Evolutionary conservation across 2,329 filamentous ascomycete genomes (phyloP).

Genomic region (Alternaria sp.): DNA sequence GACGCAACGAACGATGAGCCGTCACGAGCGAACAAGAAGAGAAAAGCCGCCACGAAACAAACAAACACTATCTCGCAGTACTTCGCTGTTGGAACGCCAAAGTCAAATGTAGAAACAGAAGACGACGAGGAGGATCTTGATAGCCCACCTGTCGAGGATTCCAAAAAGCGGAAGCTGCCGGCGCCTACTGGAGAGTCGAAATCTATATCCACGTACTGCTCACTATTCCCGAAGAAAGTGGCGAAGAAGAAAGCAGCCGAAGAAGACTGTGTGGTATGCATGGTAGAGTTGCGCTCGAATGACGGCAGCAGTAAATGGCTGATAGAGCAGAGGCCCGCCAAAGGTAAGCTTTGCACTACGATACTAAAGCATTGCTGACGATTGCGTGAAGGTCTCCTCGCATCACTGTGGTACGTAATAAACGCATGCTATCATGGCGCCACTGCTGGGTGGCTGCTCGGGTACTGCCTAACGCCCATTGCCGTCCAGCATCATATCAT

Average conservation of each 20-base stretch:
- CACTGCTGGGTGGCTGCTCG: not conserved
- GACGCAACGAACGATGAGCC: conserved; percentile 23
- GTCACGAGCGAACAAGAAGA: conserved; percentile 27
- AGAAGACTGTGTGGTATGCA: conserved; percentile 43
- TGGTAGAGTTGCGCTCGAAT: conserved; percentile 28
- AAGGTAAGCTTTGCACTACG: conserved; percentile 28
- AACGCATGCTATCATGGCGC: not conserved
- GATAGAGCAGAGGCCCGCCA: conserved; percentile 46
- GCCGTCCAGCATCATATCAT: not conserved
- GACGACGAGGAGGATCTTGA: conserved; percentile 6
- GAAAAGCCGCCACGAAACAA: conserved; percentile 26
- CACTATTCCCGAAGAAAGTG: conserved; percentile 45
- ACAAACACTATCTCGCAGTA: conserved; percentile 41
- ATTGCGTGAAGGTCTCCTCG: conserved; percentile 25
- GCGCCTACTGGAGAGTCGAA: conserved; percentile 11
- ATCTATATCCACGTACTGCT: conserved; percentile 35
- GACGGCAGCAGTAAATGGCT: conserved; percentile 36
- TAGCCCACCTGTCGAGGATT: not conserved
- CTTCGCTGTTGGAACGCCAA: conserved; percentile 32
- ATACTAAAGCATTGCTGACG: conserved; percentile 6
- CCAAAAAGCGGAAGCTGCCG: conserved; percentile 37
- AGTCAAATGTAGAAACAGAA: conserved; percentile 14
- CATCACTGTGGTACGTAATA: conserved; percentile 35
- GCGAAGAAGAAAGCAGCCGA: conserved; percentile 45
- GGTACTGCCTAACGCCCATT: not conserved